Conservation (phyloP, 2,329 filamentous ascomycete species). For the Nannizziopsis barbatae region DNA sequence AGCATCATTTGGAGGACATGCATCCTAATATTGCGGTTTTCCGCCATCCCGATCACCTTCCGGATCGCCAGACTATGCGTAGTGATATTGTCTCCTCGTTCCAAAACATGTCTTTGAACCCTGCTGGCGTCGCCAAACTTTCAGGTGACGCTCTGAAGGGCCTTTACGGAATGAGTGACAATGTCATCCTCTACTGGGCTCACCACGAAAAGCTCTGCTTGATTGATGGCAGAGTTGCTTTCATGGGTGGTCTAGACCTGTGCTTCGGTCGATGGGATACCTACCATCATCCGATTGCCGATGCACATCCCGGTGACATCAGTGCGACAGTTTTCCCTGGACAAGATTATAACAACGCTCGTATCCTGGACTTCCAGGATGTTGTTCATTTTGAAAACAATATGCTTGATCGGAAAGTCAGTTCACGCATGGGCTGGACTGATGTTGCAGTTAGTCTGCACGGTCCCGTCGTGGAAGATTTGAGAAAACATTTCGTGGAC, state of each 20-base stretch:
- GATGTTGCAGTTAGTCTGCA: slow-evolving; percentile 88
- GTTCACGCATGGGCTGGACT: slow-evolving; percentile 95
- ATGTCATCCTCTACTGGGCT: slow-evolving; percentile 90
- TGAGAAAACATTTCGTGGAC: slow-evolving; percentile 87
- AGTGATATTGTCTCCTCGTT: slow-evolving; percentile 46
- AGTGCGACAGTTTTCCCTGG: slow-evolving; percentile 81
- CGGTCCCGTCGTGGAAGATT: slow-evolving; percentile 81
- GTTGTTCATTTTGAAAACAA: slow-evolving; percentile 90
- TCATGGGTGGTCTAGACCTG: slow-evolving; percentile 86
- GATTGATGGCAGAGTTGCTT: slow-evolving; percentile 80
- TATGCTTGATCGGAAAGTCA: slow-evolving; percentile 80
- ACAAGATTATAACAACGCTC: slow-evolving; percentile 97
- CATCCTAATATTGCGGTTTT: slow-evolving; percentile 93
- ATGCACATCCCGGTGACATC: slow-evolving; percentile 63
- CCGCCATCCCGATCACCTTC: slow-evolving; percentile 77
- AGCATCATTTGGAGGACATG: slow-evolving; percentile 85
- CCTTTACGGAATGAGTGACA: slow-evolving; percentile 70
- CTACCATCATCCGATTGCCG: slow-evolving; percentile 71
- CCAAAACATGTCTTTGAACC: slow-evolving; percentile 45
- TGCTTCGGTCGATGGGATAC: slow-evolving; percentile 94
- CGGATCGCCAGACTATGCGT: slow-evolving; percentile 57
- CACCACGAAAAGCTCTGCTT: slow-evolving; percentile 98
- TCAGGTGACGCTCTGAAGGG: slow-evolving; percentile 63
- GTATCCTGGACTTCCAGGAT: slow-evolving; percentile 87
- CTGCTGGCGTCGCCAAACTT: slow-evolving; percentile 50